phyloP scores from a whole-genome alignment of 2,329 filamentous ascomycete genomes.

The Elsinoe necatrix region DNA sequence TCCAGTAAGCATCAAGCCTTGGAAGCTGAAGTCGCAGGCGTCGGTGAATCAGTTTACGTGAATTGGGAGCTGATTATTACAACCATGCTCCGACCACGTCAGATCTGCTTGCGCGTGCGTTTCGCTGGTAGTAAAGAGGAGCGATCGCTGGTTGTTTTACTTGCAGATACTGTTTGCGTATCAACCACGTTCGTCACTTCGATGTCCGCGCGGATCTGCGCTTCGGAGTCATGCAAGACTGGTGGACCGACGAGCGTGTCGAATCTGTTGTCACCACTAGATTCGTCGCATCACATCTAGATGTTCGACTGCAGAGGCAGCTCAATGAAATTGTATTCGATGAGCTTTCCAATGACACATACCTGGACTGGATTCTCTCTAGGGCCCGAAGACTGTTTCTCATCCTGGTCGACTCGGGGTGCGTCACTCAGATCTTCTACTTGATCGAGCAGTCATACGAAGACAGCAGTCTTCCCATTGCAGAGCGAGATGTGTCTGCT shows the following conservation, averaged over 20 bases:
- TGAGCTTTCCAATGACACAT: slow-evolving; percentile 55
- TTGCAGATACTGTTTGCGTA: not conserved
- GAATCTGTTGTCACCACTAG: slow-evolving; percentile 59
- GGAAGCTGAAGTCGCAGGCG: not conserved
- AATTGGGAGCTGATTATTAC: not conserved
- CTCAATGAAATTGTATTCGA: slow-evolving; percentile 55
- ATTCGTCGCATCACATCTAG: slow-evolving; percentile 58
- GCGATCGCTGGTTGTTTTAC: slow-evolving; percentile 4
- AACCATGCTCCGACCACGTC: not conserved
- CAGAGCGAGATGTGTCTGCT: slow-evolving; percentile 50
- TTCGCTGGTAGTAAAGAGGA: not conserved
- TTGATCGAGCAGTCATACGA: slow-evolving; percentile 70
- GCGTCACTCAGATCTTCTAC: slow-evolving; percentile 65
- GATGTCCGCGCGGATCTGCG: slow-evolving; percentile 5
- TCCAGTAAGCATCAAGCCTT: slow-evolving; percentile 7
- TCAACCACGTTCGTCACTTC: not conserved
- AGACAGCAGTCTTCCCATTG: slow-evolving; percentile 61
- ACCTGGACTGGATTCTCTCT: slow-evolving; percentile 67
- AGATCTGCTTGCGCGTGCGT: not conserved
- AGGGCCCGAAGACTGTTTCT: slow-evolving; percentile 64
- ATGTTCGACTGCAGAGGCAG: slow-evolving; percentile 25
- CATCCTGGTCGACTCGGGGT: slow-evolving; percentile 59
- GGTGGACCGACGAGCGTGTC: slow-evolving; percentile 66
- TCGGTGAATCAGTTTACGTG: slow-evolving; percentile 5
- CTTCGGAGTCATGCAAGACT: slow-evolving; percentile 40